Evolutionary conservation across 1,139 yeast species (phyloP).

Genomic region (Suhomyces coccinellae): DNA sequence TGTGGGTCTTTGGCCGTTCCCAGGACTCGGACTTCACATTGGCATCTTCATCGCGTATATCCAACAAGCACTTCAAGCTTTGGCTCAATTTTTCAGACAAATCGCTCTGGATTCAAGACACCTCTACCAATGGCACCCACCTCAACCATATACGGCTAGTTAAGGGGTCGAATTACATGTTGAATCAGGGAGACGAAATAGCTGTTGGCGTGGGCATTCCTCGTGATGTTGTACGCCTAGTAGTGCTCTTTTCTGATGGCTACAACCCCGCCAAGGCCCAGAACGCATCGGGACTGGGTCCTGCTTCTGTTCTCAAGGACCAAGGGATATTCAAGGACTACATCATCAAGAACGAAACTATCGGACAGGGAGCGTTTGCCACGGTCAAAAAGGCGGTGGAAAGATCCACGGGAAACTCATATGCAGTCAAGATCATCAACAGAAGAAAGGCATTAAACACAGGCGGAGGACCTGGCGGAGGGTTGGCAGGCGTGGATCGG

Average conservation of each 20-base stretch:
- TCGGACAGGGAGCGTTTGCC: slow-evolving; percentile 98
- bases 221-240: slow-evolving; percentile 71
- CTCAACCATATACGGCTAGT: slow-evolving; percentile 72
- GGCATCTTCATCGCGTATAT: slow-evolving; percentile 66
- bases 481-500: slow-evolving; percentile 69
- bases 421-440: slow-evolving; percentile 87
- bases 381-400: slow-evolving; percentile 90
- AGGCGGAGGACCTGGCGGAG: slow-evolving; percentile 51
- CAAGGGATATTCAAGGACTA: slow-evolving; percentile 69
- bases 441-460: slow-evolving; percentile 76
- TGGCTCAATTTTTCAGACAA: slow-evolving; percentile 58
- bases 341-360: slow-evolving; percentile 76
- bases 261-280: slow-evolving; percentile 38
- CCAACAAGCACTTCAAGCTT: slow-evolving; percentile 75
- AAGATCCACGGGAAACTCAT: slow-evolving; percentile 77
- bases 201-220: slow-evolving; percentile 87
- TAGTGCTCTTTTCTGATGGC: slow-evolving; percentile 57
- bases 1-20: slow-evolving; percentile 82
- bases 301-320: slow-evolving; percentile 30
- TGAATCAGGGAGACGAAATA: slow-evolving; percentile 90
- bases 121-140: slow-evolving; percentile 89
- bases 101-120: slow-evolving; percentile 65
- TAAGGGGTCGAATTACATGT: slow-evolving; percentile 76
- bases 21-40: slow-evolving; percentile 62
- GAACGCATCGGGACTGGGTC: slow-evolving; percentile 15